Base-by-base conservation (phyloP, 2,329 filamentous ascomycete species). In the Diaporthe vexans region DNA sequence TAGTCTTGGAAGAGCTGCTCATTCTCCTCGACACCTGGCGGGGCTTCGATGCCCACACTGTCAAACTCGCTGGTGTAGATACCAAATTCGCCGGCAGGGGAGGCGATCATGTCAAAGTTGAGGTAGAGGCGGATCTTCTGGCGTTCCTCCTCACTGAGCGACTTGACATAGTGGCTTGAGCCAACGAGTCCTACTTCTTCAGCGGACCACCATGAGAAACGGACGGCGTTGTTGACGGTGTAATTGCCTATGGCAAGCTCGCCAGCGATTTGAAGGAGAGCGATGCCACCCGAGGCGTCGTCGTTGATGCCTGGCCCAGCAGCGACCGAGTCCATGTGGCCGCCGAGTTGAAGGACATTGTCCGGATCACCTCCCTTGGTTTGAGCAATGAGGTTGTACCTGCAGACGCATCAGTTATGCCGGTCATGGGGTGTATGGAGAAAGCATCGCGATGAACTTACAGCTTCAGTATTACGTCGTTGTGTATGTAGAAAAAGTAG, bases 261-360 rank as follows among this genome's bases (percentile, higher is more conserved):
- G 1, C 73, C 74, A 63, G 78, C 73, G 56, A 86, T 77, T 19
- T 51, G 54, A 11, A 71, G n/a, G 10, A 71, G 21, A 8, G 54
- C 68, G 21, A 71, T 71, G 26, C n/a, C 56, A 86, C 9, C 86
- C 85, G 79, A 90, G 91, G 76, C 91, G 78, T 93, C 88, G 79
- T 93, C 91, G 80, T 93, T 93, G 83, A 93, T 91, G 8, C 91
- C 91, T 0, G 91, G 91, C 0, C 91, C 91, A 4, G 85, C 87
- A 37, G 86, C 84, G 26, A 92, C 91, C 9, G 88, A 90, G 82
- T 93, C 91, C 24, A 87, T 88, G 81, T 93, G 91, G 3, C 87
- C 90, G 56, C 90, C 90, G 19, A 92, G 81, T 67, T 89, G 86
- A 61, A 92, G 84, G 46, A 89, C 84, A 78, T 92, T 91, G 76